Base-by-base conservation (phyloP, 805 yeast genomes). In the Yamadazyma nakazawae region DNA sequence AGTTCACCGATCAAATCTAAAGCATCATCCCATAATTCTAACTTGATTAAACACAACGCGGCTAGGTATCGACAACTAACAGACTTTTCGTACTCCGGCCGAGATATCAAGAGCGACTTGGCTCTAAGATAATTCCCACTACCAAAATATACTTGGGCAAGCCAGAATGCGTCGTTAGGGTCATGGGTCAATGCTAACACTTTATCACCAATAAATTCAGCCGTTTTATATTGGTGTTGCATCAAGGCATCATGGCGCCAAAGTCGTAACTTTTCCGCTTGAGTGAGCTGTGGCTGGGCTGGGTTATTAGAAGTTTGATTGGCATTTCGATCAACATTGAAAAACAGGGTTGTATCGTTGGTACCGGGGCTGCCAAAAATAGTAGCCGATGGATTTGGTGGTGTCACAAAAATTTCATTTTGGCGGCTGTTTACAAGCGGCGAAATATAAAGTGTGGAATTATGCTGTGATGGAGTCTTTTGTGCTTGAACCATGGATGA, bases 171-270 rank as follows among this genome's bases (percentile, higher is more conserved):
- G 62, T 92, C 98, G 58, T 85, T 88, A 12, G 96, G 86, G 59
- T 91, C 97, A 49, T 77, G 76, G 0, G 97, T 90, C 50, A 94
- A 68, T 1, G 90, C 79, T 36, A 88, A 75, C 7, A 94, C 88
- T 57, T 91, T 92, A 67, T 94, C 96, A 13, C 96, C 98, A 24
- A 94, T 79, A 61, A 82, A 89, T 56, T 85, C 92, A 0, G 98
- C 97, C 0, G 97, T 88, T 37, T 76, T 76, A 63, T 88, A 88
- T 52, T 90, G 95, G 62, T 91, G 97, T 56, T 91, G 96, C 84
- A 86, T 82, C 47, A 86, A 64, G 0, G 99, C 96, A 60, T 90
- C 96, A 53, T 90, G 95, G 40, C 98, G 72, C 99, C 98, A 94
- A 25, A 88, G 70, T 39, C 98, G 68, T 31, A 94, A 74, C 54